Percentiles rank a stretch among this genome's conserved stretches.
Conservation (phyloP, 73 alveolate genomes). For the Diophrys appendiculata region DNA sequence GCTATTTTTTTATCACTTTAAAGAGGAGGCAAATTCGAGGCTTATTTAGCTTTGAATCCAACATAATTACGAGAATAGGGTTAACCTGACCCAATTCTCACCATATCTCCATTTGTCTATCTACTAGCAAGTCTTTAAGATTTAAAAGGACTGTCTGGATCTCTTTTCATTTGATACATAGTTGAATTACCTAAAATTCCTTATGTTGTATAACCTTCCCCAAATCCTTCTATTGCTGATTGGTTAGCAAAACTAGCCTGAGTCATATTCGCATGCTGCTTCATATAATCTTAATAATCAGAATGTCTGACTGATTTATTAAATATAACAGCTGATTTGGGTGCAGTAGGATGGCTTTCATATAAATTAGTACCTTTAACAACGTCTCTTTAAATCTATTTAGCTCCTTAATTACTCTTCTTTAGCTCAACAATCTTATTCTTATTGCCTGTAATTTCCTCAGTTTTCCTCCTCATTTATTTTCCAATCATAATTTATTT, state of each 20-base stretch:
- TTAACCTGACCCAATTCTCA: not conserved
- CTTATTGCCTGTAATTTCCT: not conserved
- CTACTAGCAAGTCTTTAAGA: not conserved
- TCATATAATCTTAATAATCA: too few relatives aligned
- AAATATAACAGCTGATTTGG: too few relatives aligned
- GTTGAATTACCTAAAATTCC: not conserved
- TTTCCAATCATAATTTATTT: conserved; percentile 51
- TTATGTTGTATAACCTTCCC: not conserved
- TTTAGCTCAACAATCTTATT: not conserved
- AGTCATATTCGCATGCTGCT: too few relatives aligned
- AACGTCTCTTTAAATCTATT: not conserved
- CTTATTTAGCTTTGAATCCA: not conserved
- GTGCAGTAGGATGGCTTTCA: too few relatives aligned
- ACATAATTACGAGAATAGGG: not conserved
- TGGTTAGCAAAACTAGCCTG: too few relatives aligned
- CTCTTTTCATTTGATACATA: not conserved
- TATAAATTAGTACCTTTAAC: not conserved
- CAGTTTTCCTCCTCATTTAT: conserved; percentile 1
- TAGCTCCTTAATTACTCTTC: not conserved
- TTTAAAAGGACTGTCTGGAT: not conserved
- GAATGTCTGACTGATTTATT: too few relatives aligned
- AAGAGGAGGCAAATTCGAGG: not conserved
- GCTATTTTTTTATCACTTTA: too few relatives aligned
- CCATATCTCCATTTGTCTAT: not conserved
- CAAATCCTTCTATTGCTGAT: not conserved